These are phyloP conservation scores for Irpex sp. DNA, from an alignment of 1,284 basidiomycete species.

Conservation along the genomic window DNA sequence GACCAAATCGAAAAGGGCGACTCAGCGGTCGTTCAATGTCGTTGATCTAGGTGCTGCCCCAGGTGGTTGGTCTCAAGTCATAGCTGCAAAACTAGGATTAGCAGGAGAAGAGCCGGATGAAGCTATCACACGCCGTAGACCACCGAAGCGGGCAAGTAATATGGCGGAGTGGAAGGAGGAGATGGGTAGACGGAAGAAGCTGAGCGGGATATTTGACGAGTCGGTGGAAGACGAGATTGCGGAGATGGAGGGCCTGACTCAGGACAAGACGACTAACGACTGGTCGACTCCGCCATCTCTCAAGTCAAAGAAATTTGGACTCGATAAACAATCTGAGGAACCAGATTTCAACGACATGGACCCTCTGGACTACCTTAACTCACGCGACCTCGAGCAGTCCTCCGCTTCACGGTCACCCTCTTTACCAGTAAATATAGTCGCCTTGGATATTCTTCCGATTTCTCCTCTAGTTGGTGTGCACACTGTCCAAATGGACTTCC, in stretches of 20 bases:
- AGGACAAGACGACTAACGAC: not conserved
- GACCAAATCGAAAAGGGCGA: not conserved
- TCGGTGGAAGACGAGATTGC: constrained; percentile 4
- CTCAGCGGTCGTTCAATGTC: constrained; percentile 30
- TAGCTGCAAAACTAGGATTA: constrained; percentile 49
- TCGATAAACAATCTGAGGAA: not conserved
- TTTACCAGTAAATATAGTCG: constrained; percentile 43
- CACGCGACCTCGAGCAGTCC: not conserved
- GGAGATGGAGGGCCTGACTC: not conserved
- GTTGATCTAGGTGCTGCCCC: constrained; percentile 87
- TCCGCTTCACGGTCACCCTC: not conserved
- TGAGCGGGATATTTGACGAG: constrained; percentile 3
- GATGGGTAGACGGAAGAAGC: constrained; percentile 2
- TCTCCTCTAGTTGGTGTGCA: constrained; percentile 65
- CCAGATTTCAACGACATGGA: not conserved
- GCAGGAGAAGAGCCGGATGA: constrained; percentile 13
- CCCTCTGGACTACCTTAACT: constrained; percentile 7
- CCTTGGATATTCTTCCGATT: constrained; percentile 74
- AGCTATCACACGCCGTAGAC: not conserved
- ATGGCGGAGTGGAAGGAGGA: constrained; percentile 1
- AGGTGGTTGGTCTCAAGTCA: constrained; percentile 87
- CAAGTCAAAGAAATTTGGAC: not conserved
- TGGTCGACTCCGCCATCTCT: not conserved
- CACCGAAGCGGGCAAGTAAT: not conserved
- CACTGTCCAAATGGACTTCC: constrained; percentile 72